Evolutionary conservation across 305 asterid genomes (phyloP), one percentile per base, ranked within the genome.

Genomic region (Fraxinus floribunda): DNA sequence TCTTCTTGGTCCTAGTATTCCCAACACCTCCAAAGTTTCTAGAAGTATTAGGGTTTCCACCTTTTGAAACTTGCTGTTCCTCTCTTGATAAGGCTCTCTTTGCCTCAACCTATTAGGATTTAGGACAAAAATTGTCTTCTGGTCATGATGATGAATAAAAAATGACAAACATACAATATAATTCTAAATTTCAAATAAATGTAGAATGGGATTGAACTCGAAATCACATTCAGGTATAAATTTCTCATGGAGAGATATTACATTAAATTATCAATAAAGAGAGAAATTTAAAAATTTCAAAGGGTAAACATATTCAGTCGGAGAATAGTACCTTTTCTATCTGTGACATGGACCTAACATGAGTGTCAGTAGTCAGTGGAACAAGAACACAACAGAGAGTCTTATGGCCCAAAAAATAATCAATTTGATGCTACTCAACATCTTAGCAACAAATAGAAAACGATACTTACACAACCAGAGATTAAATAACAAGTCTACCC

Each of bases 21-120:
- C 13, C 75, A 16, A 29, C 74, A 29, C 35, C 76, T 32, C 71
- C 80, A 29, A 77, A 86, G 83, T 76, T 84, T 82, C 92, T 88
- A 57, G 85, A 86, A 74, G 85, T 41, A 81, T 77, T 88, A 10
- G 87, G 36, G 72, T 89, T 88, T 80, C 86, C 89, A 82, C 84
- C 80, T 85, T 84, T 89, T 16, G 91, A 83, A 29, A 78, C 86
- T 80, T 89, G 91, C 30, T 89, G 92, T 75, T 89, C 92, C 85
- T 89, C 92, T 83, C 91, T 88, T 3, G 92, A 89, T 80, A 89
- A 85, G 30, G 92, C 92, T 83, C 85, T 86, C 89, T 89, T 89
- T 55, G 89, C 92, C 81, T 89, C 92, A 72, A 89, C 91, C 92
- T 89, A 66, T 60, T 60, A 60, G 70, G 70, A 60, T 60, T 46